A percentile compares a stretch with the other conserved stretches of the same genome.
Conservation (phyloP, 2,329 filamentous ascomycete genomes). For the Hymenoscyphus repandus region DNA sequence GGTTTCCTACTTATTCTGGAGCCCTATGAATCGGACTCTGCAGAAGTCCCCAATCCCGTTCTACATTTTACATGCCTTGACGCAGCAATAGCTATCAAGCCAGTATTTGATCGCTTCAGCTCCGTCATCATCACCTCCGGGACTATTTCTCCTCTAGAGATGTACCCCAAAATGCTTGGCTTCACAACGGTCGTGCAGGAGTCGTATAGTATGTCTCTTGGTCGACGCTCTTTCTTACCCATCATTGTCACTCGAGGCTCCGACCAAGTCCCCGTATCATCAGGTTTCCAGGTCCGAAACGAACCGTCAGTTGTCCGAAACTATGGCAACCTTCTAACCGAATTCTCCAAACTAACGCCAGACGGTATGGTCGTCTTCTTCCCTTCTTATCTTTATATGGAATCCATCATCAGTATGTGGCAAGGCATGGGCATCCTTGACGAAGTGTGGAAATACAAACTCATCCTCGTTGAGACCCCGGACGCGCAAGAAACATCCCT, state of each 20-base stretch:
- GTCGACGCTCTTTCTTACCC: slow-evolving; percentile 88
- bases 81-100: slow-evolving; percentile 95
- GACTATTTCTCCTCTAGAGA: slow-evolving; percentile 93
- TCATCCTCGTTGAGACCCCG: slow-evolving; percentile 95
- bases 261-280: slow-evolving; percentile 89
- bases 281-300: slow-evolving; percentile 90
- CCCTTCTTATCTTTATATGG: slow-evolving; percentile 98
- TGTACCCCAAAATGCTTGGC: slow-evolving; percentile 98
- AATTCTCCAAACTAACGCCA: slow-evolving; percentile 93
- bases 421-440: slow-evolving; percentile 97
- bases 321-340: slow-evolving; percentile 87
- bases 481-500: slow-evolving; percentile 96
- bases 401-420: slow-evolving; percentile 98
- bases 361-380: slow-evolving; percentile 99
- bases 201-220: slow-evolving; percentile 95
- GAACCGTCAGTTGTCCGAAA: slow-evolving; percentile 96
- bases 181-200: slow-evolving; percentile 92
- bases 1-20: slow-evolving; percentile 96
- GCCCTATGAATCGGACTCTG: slow-evolving; percentile 91
- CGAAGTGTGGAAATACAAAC: slow-evolving; percentile 98
- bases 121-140: slow-evolving; percentile 98
- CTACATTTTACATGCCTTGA: slow-evolving; percentile 95
- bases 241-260: slow-evolving; percentile 96
- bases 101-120: slow-evolving; percentile 94
- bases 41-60: slow-evolving; percentile 93